Evolutionary conservation across 2,329 filamentous ascomycete species (phyloP), one percentile per base, ranked within the genome.

Genomic region (Ophiostoma triangulosporum): DNA sequence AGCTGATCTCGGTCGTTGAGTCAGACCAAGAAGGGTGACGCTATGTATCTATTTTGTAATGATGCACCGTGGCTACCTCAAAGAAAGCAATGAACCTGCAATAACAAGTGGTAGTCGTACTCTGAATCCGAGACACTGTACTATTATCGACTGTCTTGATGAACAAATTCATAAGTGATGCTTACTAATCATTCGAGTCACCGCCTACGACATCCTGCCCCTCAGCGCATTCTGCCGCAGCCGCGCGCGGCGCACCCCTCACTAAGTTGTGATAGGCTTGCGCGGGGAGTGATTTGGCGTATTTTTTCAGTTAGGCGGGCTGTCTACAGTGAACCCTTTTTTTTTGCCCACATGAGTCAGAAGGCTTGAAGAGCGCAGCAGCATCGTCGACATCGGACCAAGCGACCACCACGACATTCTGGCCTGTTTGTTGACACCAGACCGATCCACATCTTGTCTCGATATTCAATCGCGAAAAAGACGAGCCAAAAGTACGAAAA

Each of bases 311-410:
- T 24, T 50, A 50, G 46, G 52, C 52, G 46, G 36, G 33, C 33
- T 17, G 5, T 11, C 11, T 40, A 40, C 20, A 40, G 38, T 20
- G 20, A 20, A 40, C 22, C n/a, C 17, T 17, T 11, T 40, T 40
- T 50, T 54, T 53, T 54, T 48, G 48, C 38, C 48, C 48, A 33
- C 38, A 48, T 54, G 52, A 54, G 52, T 54, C 52, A 51, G 49
- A 46, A 46, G n/a, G 24, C 31, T 33, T 50, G 9, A 26, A 2
- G 31, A 20, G 6, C 17, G 7, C 46, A 26, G 7, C 46, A 26
- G 36, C 48, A 48, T 35, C 32, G 31, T 17, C 26, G 32, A 54
- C 29, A 43, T 24, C 20, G 22, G 31, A 38, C n/a, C n/a, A n/a
- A 46, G 24, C 17, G 46, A 32, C 46, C n/a, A 48, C 29, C 26